These are phyloP conservation scores for Chenopodium suecicum DNA, from an alignment of 148 eudicot species.

Conservation along the genomic window DNA sequence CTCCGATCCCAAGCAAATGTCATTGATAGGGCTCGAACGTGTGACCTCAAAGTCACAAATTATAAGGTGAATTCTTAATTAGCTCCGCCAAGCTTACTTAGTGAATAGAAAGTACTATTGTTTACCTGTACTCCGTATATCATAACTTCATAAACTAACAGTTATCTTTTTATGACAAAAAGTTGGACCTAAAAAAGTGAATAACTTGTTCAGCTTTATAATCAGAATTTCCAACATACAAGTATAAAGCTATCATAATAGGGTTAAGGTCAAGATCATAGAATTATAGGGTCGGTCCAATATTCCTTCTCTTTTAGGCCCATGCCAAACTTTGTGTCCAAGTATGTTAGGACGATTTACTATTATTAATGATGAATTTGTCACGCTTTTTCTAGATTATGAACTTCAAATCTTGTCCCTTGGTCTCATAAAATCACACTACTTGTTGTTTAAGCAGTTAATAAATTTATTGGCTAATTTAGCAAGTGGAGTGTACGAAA, in stretches of 20 bases:
- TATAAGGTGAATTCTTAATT: too few species aligned
- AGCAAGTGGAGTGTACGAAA: too few species aligned
- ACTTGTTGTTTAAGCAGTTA: not conserved
- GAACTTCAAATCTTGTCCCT: not conserved
- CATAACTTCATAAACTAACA: slow-evolving; percentile 8
- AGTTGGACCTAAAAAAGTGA: slow-evolving; percentile 1
- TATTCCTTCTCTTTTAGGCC: not conserved
- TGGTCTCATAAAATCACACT: not conserved
- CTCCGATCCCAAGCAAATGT: too few species aligned
- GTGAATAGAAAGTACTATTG: too few species aligned
- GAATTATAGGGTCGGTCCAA: slow-evolving; percentile 4
- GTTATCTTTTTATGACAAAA: not conserved
- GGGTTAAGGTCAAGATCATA: not conserved
- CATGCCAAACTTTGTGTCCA: slow-evolving; percentile 1
- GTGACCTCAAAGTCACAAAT: too few species aligned
- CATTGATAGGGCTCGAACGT: too few species aligned
- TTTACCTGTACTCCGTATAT: not conserved
- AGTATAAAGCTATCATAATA: not conserved
- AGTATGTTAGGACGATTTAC: not conserved
- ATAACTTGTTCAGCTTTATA: not conserved
- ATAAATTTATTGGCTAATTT: too few species aligned
- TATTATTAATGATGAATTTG: not conserved
- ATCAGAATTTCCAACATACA: not conserved
- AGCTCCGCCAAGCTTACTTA: too few species aligned
- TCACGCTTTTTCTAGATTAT: not conserved